These are phyloP conservation scores for Alternaria atra DNA, from an alignment of 2,329 filamentous ascomycete genomes.

Conservation along the genomic window DNA sequence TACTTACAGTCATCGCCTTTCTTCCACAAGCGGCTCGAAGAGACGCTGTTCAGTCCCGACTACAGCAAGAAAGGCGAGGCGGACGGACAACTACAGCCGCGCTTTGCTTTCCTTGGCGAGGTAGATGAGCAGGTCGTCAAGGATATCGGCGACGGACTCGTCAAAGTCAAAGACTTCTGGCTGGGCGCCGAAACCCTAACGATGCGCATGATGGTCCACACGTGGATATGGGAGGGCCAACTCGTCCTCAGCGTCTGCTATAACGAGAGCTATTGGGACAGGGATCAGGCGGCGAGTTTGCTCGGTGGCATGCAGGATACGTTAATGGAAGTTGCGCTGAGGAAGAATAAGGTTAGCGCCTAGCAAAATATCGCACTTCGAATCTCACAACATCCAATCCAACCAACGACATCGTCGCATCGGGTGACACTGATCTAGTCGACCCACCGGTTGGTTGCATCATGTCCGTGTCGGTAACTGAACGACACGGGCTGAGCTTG, in stretches of 20 bases:
- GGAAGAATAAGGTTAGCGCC: neutral
- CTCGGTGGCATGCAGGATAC: constrained; percentile 24
- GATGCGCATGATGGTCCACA: constrained; percentile 37
- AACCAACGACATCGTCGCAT: no score
- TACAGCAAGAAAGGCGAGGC: constrained; percentile 15
- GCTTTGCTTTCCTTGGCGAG: constrained; percentile 28
- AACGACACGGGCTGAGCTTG: no score
- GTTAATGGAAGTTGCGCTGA: constrained; percentile 23
- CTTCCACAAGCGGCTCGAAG: constrained; percentile 31
- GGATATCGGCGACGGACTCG: constrained; percentile 22
- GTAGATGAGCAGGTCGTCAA: constrained; percentile 31
- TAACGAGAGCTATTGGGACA: constrained; percentile 36
- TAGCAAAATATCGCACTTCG: no score
- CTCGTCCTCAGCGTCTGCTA: constrained; percentile 32
- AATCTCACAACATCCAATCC: no score
- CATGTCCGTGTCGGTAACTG: no score
- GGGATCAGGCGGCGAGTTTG: constrained; percentile 20
- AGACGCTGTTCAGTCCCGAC: constrained; percentile 7
- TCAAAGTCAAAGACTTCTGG: constrained; percentile 34
- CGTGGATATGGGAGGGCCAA: constrained; percentile 32
- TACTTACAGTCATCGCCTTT: constrained; percentile 28
- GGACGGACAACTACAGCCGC: constrained; percentile 27
- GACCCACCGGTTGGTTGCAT: no score
- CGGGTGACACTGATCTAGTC: no score
- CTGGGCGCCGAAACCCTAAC: constrained; percentile 33